Evolutionary conservation across 2,329 filamentous ascomycete genomes (phyloP), one percentile per base, ranked within the genome.

Genomic region (Aureobasidium musti): DNA sequence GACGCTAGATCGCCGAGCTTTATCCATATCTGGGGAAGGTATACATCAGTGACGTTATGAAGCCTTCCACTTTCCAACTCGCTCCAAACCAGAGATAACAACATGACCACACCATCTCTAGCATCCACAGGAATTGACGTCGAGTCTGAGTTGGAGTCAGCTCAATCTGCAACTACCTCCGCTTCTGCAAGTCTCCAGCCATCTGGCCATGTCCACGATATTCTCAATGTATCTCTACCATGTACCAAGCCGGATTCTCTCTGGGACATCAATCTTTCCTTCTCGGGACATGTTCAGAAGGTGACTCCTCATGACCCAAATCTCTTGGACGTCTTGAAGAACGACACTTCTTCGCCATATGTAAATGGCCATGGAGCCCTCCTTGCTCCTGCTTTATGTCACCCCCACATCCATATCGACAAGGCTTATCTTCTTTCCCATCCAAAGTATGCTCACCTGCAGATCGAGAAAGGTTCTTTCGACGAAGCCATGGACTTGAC

Each of bases 381-480:
- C 1, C 71, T 86, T 13, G 76, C 79, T 23, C 86, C 87, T 3
- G 81, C 83, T 10, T 81, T 91, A 3, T 90, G 88, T 70, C 89
- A 91, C 72, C 88, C 89, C 8, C 89, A 91, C 70, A 85, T 91
- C 60, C 89, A 91, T 72, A 80, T 91, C 33, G 89, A 91, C 75
- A 89, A 89, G 72, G 82, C 85, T 45, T 89, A 85, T 70, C 76
- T 89, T 33, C 79, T 89, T 11, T 85, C 80, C 23, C 81, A 86
- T 70, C 82, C 84, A 5, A 83, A 82, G 71, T 90, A 87, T 75
- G 78, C 81, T 1, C 83, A 89, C 70, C 79, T 90, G 17, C 81
- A 85, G 45, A 86, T 89, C 19, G 73, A 81, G 54, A 79, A 79
- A 3, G 89, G 89, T 49, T 82, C 85, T 39, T 91, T 91, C 74